Conservation (phyloP, 805 yeast genomes). For the Schwanniomyces vanrijiae region DNA sequence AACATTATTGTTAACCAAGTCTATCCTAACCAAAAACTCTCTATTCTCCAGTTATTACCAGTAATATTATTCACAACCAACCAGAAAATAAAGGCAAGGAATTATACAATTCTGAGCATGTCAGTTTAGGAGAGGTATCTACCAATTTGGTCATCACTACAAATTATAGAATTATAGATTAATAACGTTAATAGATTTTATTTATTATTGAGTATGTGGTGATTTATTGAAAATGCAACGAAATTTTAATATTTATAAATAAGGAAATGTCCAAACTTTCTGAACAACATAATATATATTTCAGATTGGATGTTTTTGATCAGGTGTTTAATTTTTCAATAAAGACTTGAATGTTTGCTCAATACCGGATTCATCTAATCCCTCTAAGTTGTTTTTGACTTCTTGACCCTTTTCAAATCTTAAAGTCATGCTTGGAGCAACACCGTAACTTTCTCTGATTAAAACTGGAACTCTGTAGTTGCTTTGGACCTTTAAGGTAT, state of each 20-base stretch:
- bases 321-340: constrained; percentile 30
- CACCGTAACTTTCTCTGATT: constrained; percentile 74
- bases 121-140: constrained; percentile 73
- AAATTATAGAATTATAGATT: not conserved
- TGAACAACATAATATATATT: not conserved
- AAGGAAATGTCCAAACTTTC: not conserved
- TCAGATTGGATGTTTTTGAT: not conserved
- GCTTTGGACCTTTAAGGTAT: constrained; percentile 52
- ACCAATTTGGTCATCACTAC: constrained; percentile 41
- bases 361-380: constrained; percentile 47
- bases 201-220: not conserved
- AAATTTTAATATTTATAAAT: not conserved
- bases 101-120: constrained; percentile 43
- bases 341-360: constrained; percentile 37
- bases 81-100: constrained; percentile 38
- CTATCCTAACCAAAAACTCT: constrained; percentile 79
- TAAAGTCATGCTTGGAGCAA: constrained; percentile 71
- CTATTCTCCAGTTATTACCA: constrained; percentile 65
- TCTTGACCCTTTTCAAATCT: constrained; percentile 63
- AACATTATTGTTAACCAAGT: constrained; percentile 44
- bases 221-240: not conserved
- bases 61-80: constrained; percentile 49
- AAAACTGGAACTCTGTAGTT: constrained; percentile 72
- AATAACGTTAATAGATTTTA: not conserved
- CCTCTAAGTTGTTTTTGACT: constrained; percentile 48